A percentile compares a stretch with the other conserved stretches of the same genome.
These are phyloP conservation scores for Kernera saxatilis DNA, from an alignment of 345 rosid genomes.

Conservation along the genomic window DNA sequence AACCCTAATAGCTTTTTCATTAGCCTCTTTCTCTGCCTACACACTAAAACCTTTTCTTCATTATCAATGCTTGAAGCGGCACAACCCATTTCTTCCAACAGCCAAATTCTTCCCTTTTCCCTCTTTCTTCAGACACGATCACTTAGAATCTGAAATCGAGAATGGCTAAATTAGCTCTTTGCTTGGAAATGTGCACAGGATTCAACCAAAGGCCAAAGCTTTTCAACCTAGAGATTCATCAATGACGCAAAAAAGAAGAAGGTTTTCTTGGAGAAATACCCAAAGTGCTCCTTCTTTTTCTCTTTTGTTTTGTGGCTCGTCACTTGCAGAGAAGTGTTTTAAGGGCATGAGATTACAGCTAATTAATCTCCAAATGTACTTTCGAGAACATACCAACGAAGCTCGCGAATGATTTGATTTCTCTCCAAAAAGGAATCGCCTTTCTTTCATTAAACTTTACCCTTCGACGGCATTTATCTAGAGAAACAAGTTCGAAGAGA, in stretches of 20 bases:
- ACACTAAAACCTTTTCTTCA: conserved; percentile 64
- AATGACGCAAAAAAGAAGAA: neutral
- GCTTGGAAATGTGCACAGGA: neutral
- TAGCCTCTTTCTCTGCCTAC: conserved; percentile 79
- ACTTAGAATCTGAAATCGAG: conserved; percentile 2
- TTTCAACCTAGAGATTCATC: conserved; percentile 7
- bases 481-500: neutral
- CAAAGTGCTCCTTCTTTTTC: conserved; percentile 16
- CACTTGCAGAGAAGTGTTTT: conserved; percentile 7
- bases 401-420: conserved; percentile 12
- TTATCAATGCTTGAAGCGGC: conserved; percentile 72
- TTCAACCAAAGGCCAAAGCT: conserved; percentile 8
- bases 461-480: neutral
- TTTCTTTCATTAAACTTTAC: conserved; percentile 6
- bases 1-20: conserved; percentile 62
- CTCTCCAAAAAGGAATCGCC: conserved; percentile 3
- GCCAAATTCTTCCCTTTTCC: neutral
- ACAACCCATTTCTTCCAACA: conserved; percentile 68
- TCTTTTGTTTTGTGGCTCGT: neutral
- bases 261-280: neutral
- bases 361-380: conserved; percentile 10
- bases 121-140: neutral
- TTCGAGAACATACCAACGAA: conserved; percentile 22
- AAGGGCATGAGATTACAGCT: conserved; percentile 19
- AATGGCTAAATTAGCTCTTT: conserved; percentile 7